Evolutionary conservation across 2,329 filamentous ascomycete species (phyloP), one percentile per base, ranked within the genome.

Genomic region (Sarocladium kiliense): DNA sequence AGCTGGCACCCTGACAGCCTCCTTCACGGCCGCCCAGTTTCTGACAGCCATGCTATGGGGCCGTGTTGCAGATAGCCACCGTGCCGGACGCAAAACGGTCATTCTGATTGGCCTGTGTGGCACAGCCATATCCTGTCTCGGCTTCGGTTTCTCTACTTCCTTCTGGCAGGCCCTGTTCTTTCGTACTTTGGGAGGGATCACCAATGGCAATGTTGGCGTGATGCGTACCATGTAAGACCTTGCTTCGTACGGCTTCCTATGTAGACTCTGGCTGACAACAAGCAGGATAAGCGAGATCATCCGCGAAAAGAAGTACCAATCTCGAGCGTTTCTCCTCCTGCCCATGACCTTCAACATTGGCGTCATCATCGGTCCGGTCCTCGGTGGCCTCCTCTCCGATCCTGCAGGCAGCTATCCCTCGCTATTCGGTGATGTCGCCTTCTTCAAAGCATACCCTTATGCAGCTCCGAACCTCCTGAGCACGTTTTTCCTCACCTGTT

Each of bases 21-120:
- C 85, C 37, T 96, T 96, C 66, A 92, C 88, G 0, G 87, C 85
- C 0, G 86, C 88, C 0, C 91, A 96, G 67, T 93, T 93, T 64
- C 66, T 89, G 21, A 95, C 90, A 1, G 89, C 89, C 2, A 85
- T 96, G 68, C 69, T 90, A 58, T 96, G 91, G 91, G 91, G 91
- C 0, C 77, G 87, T 0, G 71, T 91, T 3, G 84, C 87, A 6
- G 80, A 85, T 63, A 79, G 79, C 6, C 80, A 81, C 36, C 75
- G 73, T 55, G 78, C 81, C 56, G 91, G 91, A 1, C 80, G 91
- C 50, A 96, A 96, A 70, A 80, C 79, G 16, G 88, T 94, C 14
- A 75, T 96, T 18, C 71, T 95, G 54, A 83, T 95, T 54, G 91
- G 91, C 0, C 71, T 96, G 26, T 63, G 84, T 2, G 91, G 91